phyloP scores from a whole-genome alignment of 148 eudicot genomes.

The Vaccinium corymbosum region DNA sequence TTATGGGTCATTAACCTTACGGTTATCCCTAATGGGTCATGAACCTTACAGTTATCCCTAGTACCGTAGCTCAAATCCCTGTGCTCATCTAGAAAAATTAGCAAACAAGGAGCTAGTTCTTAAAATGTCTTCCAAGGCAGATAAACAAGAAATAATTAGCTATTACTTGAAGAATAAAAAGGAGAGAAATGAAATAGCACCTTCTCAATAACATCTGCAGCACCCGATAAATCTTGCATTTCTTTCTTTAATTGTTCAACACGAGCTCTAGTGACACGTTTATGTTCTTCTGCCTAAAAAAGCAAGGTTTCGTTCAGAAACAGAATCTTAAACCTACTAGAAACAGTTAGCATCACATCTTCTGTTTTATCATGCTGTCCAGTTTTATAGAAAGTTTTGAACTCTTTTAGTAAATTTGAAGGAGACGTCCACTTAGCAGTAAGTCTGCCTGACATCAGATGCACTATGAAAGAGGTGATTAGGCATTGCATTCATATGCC shows the following conservation, averaged over 20 bases:
- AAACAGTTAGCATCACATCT: neutral
- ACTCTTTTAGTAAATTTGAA: neutral
- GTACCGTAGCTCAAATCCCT: constrained; percentile 12
- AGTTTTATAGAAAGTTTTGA: neutral
- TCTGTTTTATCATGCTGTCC: neutral
- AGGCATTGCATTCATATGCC: neutral
- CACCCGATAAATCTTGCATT: constrained; percentile 26
- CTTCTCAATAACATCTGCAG: constrained; percentile 27
- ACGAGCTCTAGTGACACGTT: constrained; percentile 27
- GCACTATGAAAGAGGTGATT: neutral
- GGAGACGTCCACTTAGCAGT: neutral
- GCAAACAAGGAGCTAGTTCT: neutral
- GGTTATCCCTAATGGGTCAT: neutral
- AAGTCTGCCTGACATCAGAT: neutral
- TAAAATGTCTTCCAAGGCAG: neutral
- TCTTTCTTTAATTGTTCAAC: constrained; percentile 40
- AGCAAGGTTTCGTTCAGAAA: neutral
- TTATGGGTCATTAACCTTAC: neutral
- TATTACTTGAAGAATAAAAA: neutral
- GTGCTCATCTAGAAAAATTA: constrained; percentile 25
- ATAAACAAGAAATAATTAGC: neutral
- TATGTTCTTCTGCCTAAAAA: constrained; percentile 39
- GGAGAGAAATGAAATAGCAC: constrained; percentile 16
- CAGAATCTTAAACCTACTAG: neutral
- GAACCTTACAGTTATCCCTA: neutral